Conservation (phyloP, 2,329 filamentous ascomycete genomes). For the Fusarium graminum region DNA sequence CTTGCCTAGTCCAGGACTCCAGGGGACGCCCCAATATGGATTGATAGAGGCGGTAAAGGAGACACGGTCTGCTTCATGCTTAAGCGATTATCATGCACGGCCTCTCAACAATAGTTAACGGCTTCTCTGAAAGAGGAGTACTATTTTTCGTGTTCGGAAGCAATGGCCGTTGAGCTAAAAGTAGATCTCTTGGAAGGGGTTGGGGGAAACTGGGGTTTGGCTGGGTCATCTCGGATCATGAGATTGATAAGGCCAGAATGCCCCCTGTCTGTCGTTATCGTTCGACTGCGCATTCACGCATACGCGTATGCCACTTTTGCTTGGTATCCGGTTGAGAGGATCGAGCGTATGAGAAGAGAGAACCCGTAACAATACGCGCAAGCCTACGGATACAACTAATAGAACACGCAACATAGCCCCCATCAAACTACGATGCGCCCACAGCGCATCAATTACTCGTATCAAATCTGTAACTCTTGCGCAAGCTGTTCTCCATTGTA, state of each 20-base stretch:
- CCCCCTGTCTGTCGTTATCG: constrained; percentile 23
- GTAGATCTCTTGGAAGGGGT: constrained; percentile 28
- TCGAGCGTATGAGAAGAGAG: constrained; percentile 13
- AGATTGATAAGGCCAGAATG: constrained; percentile 45
- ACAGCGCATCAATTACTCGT: constrained; percentile 25
- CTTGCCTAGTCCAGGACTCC: neutral
- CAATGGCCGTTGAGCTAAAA: constrained; percentile 26
- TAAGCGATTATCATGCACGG: constrained; percentile 28
- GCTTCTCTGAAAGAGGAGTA: constrained; percentile 5
- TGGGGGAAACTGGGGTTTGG: constrained; percentile 29
- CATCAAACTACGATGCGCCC: constrained; percentile 13
- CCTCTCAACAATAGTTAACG: constrained; percentile 6
- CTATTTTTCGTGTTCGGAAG: constrained; percentile 26
- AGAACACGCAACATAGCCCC: neutral
- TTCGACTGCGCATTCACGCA: neutral
- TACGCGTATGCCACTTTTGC: constrained; percentile 27
- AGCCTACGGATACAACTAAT: constrained; percentile 21
- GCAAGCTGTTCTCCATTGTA: constrained; percentile 26
- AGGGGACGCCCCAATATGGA: constrained; percentile 5
- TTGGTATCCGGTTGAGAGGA: constrained; percentile 9
- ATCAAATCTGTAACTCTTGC: constrained; percentile 33
- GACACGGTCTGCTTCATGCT: constrained; percentile 14
- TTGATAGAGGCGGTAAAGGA: constrained; percentile 36
- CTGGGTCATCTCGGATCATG: constrained; percentile 45
- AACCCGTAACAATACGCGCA: constrained; percentile 34